Conservation (phyloP, 2,329 filamentous ascomycete species). For the Seiridium cupressi region DNA sequence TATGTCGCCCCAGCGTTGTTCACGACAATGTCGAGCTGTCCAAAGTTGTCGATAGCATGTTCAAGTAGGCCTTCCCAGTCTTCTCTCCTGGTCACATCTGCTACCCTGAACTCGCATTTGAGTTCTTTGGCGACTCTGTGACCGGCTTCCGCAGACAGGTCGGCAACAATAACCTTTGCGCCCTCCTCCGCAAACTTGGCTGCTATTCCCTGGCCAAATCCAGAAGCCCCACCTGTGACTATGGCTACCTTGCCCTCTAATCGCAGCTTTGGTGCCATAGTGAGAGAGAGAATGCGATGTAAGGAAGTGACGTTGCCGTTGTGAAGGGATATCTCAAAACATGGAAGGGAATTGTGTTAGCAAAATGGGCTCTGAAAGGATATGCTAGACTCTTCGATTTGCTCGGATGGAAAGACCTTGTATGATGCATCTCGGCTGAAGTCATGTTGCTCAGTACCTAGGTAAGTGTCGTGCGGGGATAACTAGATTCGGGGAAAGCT, state of each 20-base stretch:
- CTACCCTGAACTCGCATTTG: conserved; percentile 38
- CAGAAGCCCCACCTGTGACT: conserved; percentile 55
- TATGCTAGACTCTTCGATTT: too few relatives aligned
- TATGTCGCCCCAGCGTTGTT: conserved; percentile 63
- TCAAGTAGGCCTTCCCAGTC: conserved; percentile 54
- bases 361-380: too few relatives aligned
- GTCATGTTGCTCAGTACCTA: too few relatives aligned
- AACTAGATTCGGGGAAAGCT: too few relatives aligned
- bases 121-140: conserved; percentile 43
- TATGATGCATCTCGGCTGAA: too few relatives aligned
- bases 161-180: conserved; percentile 59
- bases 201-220: conserved; percentile 63
- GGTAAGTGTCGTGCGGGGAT: too few relatives aligned
- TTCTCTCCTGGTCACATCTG: conserved; percentile 48
- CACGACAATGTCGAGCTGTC: conserved; percentile 55
- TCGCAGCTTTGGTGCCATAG: conserved; percentile 22
- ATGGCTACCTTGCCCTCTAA: conserved; percentile 41
- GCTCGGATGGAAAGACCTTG: too few relatives aligned
- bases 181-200: conserved; percentile 59
- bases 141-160: conserved; percentile 55
- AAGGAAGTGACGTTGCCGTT: background rate
- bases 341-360: too few relatives aligned
- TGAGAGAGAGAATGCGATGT: background rate
- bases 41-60: conserved; percentile 42
- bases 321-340: background rate